phyloP scores from a whole-genome alignment of 768 basidiomycete species.

The Amanita muscaria region DNA sequence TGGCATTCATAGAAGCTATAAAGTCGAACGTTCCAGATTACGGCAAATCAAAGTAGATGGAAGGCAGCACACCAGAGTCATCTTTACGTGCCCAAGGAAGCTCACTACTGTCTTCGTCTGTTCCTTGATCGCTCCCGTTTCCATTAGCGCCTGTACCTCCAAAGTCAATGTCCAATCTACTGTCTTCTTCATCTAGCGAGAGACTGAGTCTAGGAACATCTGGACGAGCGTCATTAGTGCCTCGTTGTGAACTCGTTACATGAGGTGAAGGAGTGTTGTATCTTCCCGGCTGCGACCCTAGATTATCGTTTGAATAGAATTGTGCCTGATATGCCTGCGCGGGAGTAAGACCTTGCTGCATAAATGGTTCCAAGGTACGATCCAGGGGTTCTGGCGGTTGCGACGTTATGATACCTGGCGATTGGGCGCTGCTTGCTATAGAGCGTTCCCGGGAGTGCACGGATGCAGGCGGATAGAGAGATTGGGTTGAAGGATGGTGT shows the following conservation, averaged over 20 bases:
- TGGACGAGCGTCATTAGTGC: conserved; percentile 19
- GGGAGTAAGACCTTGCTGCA: conserved; percentile 53
- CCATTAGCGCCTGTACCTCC: conserved; percentile 18
- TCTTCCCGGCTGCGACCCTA: conserved; percentile 12
- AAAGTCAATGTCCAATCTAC: conserved; percentile 53
- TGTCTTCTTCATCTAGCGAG: conserved; percentile 46
- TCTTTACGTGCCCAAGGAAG: conserved; percentile 48
- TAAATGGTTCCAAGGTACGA: conserved; percentile 31
- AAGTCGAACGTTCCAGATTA: conserved; percentile 18
- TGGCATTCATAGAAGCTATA: conserved; percentile 6
- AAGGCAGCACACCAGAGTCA: conserved; percentile 31
- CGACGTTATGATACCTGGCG: conserved; percentile 36
- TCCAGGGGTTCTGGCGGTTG: conserved; percentile 44
- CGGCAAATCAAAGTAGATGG: background rate
- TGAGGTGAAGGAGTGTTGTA: conserved; percentile 17
- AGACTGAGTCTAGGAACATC: conserved; percentile 30
- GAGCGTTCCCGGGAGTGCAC: conserved; percentile 41
- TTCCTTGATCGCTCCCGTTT: conserved; percentile 31
- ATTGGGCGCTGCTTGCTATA: conserved; percentile 32
- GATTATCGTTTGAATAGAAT: conserved; percentile 43
- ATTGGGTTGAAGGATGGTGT: conserved; percentile 18
- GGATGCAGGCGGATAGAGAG: conserved; percentile 25
- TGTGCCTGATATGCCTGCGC: conserved; percentile 80
- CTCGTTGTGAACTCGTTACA: conserved; percentile 17
- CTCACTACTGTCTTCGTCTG: conserved; percentile 45